phyloP scores from a whole-genome alignment of 2,329 filamentous ascomycete species.

The Fusarium verticillioides region DNA sequence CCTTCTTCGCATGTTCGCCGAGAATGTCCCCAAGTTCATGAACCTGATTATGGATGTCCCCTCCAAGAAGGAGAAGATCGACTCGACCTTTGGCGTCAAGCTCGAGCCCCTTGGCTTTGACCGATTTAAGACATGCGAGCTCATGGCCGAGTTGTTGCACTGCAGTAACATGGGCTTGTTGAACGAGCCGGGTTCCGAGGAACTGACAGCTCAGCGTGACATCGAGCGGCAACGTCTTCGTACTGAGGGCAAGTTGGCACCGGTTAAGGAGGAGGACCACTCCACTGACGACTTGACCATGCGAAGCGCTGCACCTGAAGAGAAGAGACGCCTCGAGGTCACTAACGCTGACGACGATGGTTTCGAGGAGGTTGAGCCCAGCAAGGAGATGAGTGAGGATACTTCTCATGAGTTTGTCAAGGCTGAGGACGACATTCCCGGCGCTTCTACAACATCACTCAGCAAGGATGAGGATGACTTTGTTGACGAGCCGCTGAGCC shows the following conservation, averaged over 20 bases:
- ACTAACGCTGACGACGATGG: constrained; percentile 88
- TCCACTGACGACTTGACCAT: constrained; percentile 70
- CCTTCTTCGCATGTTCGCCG: constrained; percentile 86
- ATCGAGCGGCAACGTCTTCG: constrained; percentile 83
- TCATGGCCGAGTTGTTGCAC: constrained; percentile 97
- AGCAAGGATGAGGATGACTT: constrained; percentile 76
- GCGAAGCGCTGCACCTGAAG: constrained; percentile 64
- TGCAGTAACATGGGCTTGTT: constrained; percentile 98
- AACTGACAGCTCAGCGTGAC: constrained; percentile 83
- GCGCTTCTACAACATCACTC: constrained; percentile 45
- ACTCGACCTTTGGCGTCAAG: constrained; percentile 88
- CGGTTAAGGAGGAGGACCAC: constrained; percentile 53
- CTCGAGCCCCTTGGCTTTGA: constrained; percentile 97
- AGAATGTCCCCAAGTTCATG: constrained; percentile 95
- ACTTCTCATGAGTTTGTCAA: constrained; percentile 76
- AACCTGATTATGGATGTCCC: constrained; percentile 82
- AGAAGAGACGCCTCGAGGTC: constrained; percentile 79
- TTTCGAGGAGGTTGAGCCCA: constrained; percentile 86
- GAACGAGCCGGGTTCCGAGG: constrained; percentile 91
- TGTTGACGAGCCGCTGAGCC: constrained; percentile 80
- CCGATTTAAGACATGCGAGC: constrained; percentile 97
- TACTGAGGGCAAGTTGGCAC: constrained; percentile 75
- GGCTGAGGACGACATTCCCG: constrained; percentile 63
- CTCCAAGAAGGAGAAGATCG: constrained; percentile 77
- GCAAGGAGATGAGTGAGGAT: constrained; percentile 77